These are phyloP conservation scores for Sporothrix variecibatus DNA, from an alignment of 2,329 filamentous ascomycete genomes.

Conservation along the genomic window DNA sequence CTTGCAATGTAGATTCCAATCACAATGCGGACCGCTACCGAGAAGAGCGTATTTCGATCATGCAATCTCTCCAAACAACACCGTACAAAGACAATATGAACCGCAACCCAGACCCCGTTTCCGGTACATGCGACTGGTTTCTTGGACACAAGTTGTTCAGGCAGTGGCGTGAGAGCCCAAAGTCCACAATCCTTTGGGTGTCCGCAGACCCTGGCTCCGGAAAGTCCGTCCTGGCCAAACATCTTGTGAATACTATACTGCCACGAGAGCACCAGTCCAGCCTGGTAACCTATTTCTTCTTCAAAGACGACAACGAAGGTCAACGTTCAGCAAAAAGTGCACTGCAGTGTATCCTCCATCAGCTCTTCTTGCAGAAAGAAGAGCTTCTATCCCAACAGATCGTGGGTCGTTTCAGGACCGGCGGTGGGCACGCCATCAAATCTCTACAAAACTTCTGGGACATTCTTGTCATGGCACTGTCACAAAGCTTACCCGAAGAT, in stretches of 20 bases:
- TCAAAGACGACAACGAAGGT: background rate
- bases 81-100: background rate
- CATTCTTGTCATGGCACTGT: background rate
- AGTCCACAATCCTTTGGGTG: background rate
- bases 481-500: background rate
- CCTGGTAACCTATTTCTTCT: background rate
- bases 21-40: no score
- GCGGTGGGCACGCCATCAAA: background rate
- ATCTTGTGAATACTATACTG: background rate
- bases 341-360: background rate
- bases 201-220: background rate
- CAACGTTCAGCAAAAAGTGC: background rate
- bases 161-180: background rate
- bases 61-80: background rate
- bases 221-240: background rate
- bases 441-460: background rate
- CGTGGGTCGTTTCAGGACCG: background rate
- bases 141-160: background rate
- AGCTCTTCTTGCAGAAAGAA: background rate
- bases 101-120: background rate
- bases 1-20: background rate
- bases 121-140: background rate
- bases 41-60: background rate
- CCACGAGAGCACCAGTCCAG: background rate
- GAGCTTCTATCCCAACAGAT: background rate